A percentile compares a stretch with the other conserved stretches of the same genome.
These are phyloP conservation scores for Phytophthora brassicae DNA, from an alignment of 352 stramenopile genomes.

Conservation along the genomic window DNA sequence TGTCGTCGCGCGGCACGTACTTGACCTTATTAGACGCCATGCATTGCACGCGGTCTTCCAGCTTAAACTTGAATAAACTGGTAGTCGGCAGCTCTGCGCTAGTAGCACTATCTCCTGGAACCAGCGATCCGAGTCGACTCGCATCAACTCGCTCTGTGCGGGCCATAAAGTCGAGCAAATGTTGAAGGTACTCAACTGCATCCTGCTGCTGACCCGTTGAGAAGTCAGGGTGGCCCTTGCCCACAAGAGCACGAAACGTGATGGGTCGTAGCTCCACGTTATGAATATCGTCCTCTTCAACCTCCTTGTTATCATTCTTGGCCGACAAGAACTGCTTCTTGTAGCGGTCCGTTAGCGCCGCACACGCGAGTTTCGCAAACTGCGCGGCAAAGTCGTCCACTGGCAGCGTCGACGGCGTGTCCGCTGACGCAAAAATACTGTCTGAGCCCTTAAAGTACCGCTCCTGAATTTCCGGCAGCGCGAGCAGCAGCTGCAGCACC, in stretches of 20 bases:
- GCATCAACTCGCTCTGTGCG: constrained; percentile 70
- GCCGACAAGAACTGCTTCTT: constrained; percentile 44
- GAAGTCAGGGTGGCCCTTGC: constrained; percentile 95
- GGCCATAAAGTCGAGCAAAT: constrained; percentile 94
- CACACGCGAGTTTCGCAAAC: constrained; percentile 91
- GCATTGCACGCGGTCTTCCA: constrained; percentile 85
- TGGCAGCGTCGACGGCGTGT: constrained; percentile 25
- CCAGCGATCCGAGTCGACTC: constrained; percentile 50
- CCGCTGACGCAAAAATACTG: constrained; percentile 58
- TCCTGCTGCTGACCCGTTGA: constrained; percentile 97
- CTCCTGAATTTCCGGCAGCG: constrained; percentile 70
- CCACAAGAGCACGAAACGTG: constrained; percentile 96
- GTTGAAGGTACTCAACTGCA: constrained; percentile 96
- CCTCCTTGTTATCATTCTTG: constrained; percentile 23
- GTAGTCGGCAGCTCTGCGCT: constrained; percentile 62
- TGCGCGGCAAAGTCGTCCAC: constrained; percentile 90
- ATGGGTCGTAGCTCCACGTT: constrained; percentile 58
- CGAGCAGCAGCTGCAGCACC: constrained; percentile 94
- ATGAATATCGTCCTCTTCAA: constrained; percentile 44
- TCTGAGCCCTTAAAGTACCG: constrained; percentile 68
- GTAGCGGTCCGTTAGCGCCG: constrained; percentile 89
- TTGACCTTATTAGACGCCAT: constrained; percentile 82
- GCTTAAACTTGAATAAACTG: constrained; percentile 93
- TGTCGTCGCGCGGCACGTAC: constrained; percentile 83
- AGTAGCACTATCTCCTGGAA: constrained; percentile 35